Conservation (phyloP, 2,329 filamentous ascomycete species). For the Eutypa lata region DNA sequence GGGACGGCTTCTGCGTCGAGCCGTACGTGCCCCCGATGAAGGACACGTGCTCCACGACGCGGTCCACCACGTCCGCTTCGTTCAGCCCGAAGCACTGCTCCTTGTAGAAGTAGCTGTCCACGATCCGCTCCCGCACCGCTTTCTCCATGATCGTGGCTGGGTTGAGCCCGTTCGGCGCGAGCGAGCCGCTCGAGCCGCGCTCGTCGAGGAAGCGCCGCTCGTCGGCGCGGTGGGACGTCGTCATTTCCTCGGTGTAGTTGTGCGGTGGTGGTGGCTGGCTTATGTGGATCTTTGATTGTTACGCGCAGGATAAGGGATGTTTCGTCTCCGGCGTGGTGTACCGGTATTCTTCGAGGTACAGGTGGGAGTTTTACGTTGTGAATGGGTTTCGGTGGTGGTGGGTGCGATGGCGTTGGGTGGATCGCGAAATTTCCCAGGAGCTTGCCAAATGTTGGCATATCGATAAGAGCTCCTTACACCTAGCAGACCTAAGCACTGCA, state of each 20-base stretch:
- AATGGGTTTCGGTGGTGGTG: too few relatives aligned
- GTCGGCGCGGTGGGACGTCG: constrained; percentile 65
- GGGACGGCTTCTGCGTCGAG: constrained; percentile 77
- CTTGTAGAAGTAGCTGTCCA: constrained; percentile 96
- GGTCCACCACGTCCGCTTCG: constrained; percentile 77
- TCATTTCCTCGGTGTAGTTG: background rate
- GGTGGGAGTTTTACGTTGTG: too few relatives aligned
- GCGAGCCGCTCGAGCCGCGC: constrained; percentile 71
- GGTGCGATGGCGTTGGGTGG: too few relatives aligned
- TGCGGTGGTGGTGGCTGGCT: too few relatives aligned
- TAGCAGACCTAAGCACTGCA: too few relatives aligned
- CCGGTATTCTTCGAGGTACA: too few relatives aligned
- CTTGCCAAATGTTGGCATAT: too few relatives aligned
- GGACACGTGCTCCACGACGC: constrained; percentile 76
- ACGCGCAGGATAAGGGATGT: too few relatives aligned
- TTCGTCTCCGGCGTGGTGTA: too few relatives aligned
- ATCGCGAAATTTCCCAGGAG: too few relatives aligned
- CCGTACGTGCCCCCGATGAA: constrained; percentile 90
- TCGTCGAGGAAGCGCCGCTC: constrained; percentile 83
- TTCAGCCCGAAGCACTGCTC: constrained; percentile 98
- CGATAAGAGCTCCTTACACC: too few relatives aligned
- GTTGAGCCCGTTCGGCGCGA: constrained; percentile 85
- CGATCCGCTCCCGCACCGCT: constrained; percentile 90
- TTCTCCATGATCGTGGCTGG: constrained; percentile 96
- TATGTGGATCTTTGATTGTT: too few relatives aligned